Percentiles rank a stretch among this genome's conserved stretches.
phyloP scores from a whole-genome alignment of 2,329 filamentous ascomycete genomes.

The Venturia pyrina region DNA sequence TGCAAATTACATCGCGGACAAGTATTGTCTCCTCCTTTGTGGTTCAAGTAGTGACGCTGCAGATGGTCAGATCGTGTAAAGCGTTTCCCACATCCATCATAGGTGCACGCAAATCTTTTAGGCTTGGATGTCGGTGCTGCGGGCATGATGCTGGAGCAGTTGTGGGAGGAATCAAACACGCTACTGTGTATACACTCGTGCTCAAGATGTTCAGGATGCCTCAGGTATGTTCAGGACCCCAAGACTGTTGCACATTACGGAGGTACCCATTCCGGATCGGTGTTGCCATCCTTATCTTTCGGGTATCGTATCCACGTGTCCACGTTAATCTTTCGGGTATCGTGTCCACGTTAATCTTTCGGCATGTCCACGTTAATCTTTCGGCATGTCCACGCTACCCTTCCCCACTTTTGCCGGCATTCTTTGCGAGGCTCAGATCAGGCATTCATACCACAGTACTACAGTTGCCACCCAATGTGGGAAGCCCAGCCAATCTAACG shows the following conservation, averaged over 20 bases:
- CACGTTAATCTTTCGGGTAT: background rate
- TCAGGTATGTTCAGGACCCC: too few species aligned
- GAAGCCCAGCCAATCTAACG: background rate
- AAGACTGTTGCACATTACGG: too few species aligned
- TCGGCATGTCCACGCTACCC: too few species aligned
- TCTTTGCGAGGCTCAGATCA: background rate
- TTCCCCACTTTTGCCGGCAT: background rate
- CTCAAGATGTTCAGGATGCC: background rate
- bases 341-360: too few species aligned
- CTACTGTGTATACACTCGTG: background rate
- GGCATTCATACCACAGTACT: background rate
- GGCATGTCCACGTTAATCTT: background rate
- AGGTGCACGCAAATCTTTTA: slow-evolving; percentile 32
- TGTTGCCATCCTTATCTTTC: background rate
- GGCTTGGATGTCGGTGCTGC: background rate
- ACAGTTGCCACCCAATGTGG: background rate
- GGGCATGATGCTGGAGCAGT: background rate
- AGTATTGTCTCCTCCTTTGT: slow-evolving; percentile 41
- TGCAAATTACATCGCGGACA: slow-evolving; percentile 50
- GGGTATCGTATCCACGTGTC: too few species aligned
- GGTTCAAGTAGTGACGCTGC: slow-evolving; percentile 48
- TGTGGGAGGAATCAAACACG: too few species aligned
- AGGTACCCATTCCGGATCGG: background rate
- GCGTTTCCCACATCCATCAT: slow-evolving; percentile 39
- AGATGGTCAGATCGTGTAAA: slow-evolving; percentile 51